Evolutionary conservation across 2,329 filamentous ascomycete species (phyloP), one percentile per base, ranked within the genome.

Genomic region (Arthrobotrys entomopaga): DNA sequence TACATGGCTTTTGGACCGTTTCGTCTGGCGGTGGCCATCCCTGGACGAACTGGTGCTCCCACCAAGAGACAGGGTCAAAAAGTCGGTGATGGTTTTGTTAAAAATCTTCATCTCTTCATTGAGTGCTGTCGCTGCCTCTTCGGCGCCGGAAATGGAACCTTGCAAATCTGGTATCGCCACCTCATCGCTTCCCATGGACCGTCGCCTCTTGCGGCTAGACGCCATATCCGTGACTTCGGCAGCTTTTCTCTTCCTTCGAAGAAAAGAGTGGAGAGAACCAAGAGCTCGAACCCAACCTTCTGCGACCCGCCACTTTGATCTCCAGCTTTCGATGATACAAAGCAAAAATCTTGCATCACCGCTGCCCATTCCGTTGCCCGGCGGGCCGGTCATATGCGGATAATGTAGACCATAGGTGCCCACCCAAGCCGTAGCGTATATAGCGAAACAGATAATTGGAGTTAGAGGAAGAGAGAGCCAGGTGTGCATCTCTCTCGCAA

Each of bases 371-470:
- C 73, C 77, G 50, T 77, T 76, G 38, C 75, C 74, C 1, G 74
- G 61, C 54, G 67, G 60, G 24, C 67, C 54, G n/a, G 57, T 90
- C 87, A 92, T 91, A 67, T 86, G 85, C 0, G 88, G 88, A 66
- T 91, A 92, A 78, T 88, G 86, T 50, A 84, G 83, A 10, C 87
- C 87, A 79, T 91, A 92, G 1, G 90, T 83, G 38, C 88, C 87
- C 15, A 87, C 84, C 77, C 90, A 89, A 0, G 87, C 86, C 0
- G 89, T 88, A 10, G 86, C 87, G 83, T 89, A 92, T 43, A 90
- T 84, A 1, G 89, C 86, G 78, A 90, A 91, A 2, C 87, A 84
- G 2, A 89, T 85, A 38, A 91, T 84, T 0, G 89, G 88, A 0
- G 90, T 91, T 80, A 91, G 87, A 0, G 89, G 87, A 1, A 91